A percentile compares a stretch with the other conserved stretches of the same genome.
These are phyloP conservation scores for Fusarium fujikuroi DNA, from an alignment of 2,329 filamentous ascomycete genomes.

Conservation along the genomic window DNA sequence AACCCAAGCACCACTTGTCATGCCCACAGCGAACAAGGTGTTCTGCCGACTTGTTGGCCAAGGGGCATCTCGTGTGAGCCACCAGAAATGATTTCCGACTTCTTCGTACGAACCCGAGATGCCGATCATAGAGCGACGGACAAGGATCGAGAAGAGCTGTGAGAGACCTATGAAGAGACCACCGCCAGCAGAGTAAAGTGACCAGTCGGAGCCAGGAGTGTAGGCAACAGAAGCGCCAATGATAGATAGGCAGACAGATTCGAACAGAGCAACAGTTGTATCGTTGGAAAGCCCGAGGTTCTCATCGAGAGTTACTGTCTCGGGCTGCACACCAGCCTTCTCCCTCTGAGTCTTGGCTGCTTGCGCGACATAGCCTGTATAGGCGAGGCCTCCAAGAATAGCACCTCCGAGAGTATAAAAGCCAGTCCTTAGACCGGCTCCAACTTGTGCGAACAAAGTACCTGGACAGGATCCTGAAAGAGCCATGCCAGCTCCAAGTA, in stretches of 20 bases:
- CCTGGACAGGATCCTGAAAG: constrained; percentile 73
- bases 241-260: constrained; percentile 53
- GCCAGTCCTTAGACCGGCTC: constrained; percentile 62
- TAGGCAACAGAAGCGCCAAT: constrained; percentile 53
- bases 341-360: constrained; percentile 46
- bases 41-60: constrained; percentile 53
- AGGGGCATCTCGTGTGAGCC: constrained; percentile 48
- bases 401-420: constrained; percentile 65
- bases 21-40: constrained; percentile 64
- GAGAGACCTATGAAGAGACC: constrained; percentile 68
- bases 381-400: constrained; percentile 65
- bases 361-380: constrained; percentile 57
- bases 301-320: constrained; percentile 52
- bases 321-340: constrained; percentile 39
- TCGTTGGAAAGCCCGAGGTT: constrained; percentile 53
- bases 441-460: constrained; percentile 70
- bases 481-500: constrained; percentile 74
- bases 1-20: constrained; percentile 58
- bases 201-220: constrained; percentile 38
- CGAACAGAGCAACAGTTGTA: constrained; percentile 55
- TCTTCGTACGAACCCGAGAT: constrained; percentile 72
- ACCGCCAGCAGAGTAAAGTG: constrained; percentile 60
- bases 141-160: constrained; percentile 66
- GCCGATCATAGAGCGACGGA: constrained; percentile 66
- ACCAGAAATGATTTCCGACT: constrained; percentile 64